Evolutionary conservation across 495 filamentous ascomycete species (phyloP), one percentile per base, ranked within the genome.

Genomic region (Podospora tetraspora): DNA sequence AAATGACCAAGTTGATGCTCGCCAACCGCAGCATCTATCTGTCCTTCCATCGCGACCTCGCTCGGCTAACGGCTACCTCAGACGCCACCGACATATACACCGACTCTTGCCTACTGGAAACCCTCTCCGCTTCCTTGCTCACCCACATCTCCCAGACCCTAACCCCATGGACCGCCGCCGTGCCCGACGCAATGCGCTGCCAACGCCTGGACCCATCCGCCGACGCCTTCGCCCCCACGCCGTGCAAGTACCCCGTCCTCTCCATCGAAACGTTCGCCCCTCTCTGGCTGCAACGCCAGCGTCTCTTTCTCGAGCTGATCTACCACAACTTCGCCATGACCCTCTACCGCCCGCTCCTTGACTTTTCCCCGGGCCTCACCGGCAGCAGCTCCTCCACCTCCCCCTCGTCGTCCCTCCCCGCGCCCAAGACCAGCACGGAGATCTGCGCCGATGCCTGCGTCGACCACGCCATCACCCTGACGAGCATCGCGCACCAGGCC

Each of bases 391-490:
- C 25, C 30, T 25, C 32, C 12, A 23, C 21, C 9, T n/a, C 23
- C 21, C 30, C 27, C 13, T 43, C 63, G 23, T 52, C 43, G 1
- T n/a, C 19, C 43, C 2, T n/a, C 16, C 43, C 43, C 43, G 5
- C 43, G 16, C 12, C 22, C 9, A 60, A 57, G 21, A 34, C 66
- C 63, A 19, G 71, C 73, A 74, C 76, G 5, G 79, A 81, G 34
- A 61, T 70, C 3, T 68, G 76, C 57, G 79, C 80, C 1, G 70
- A 75, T 1, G 69, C 66, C 24, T 84, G 83, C 66, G 79, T 75
- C 60, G 71, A 70, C 21, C 84, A 87, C 68, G 84, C 84, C 7
- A 81, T 85, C 24, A 76, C 80, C 7, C 68, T 82, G n/a, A 87
- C 83, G 2, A 73, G 76, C 16, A 84, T 87, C 7, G 78, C 81